phyloP scores from a whole-genome alignment of 75 land plant species.

The Cunninghamia lanceolata region DNA sequence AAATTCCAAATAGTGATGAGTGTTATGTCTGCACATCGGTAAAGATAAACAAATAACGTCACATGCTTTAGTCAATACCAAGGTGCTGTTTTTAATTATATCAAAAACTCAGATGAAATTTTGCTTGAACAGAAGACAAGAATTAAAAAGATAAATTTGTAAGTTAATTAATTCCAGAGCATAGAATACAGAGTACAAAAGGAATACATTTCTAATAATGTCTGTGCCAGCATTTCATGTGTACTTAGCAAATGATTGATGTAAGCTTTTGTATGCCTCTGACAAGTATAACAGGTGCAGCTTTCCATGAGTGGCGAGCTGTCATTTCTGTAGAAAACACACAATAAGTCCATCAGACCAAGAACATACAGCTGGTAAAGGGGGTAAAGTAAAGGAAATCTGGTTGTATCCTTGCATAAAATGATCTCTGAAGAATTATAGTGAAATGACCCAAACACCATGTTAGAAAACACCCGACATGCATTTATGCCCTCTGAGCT shows the following conservation, averaged over 20 bases:
- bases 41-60: not conserved
- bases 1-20: conserved; percentile 58
- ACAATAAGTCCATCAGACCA: not conserved
- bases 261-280: conserved; percentile 83
- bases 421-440: not conserved
- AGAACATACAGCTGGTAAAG: not conserved
- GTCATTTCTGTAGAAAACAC: conserved; percentile 56
- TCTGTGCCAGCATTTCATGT: conserved; percentile 96
- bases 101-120: not conserved
- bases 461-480: not conserved
- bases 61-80: not conserved
- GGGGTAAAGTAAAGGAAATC: not conserved
- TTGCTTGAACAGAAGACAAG: not conserved
- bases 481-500: not conserved
- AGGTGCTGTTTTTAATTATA: not conserved
- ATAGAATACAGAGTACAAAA: not conserved
- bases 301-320: conserved; percentile 53
- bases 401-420: not conserved
- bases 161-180: not conserved
- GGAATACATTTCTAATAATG: conserved; percentile 79
- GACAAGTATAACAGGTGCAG: conserved; percentile 84
- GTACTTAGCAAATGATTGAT: conserved; percentile 88
- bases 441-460: not conserved
- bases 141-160: not conserved
- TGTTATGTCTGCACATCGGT: conserved; percentile 58